Conservation (phyloP, 192 early-diverging fungal species). For the Oehlia diaphana region DNA sequence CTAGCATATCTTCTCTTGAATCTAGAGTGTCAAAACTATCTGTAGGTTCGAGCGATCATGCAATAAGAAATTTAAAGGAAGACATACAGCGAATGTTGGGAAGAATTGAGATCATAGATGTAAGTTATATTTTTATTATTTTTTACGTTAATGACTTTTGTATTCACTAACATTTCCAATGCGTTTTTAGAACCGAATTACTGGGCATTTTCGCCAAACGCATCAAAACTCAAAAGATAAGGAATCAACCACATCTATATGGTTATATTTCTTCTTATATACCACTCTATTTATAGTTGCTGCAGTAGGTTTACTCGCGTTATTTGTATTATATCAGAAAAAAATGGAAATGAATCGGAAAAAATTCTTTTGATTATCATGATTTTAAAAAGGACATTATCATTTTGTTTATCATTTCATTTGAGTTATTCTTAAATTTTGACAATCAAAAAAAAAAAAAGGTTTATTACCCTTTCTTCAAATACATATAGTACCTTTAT, state of each 20-base stretch:
- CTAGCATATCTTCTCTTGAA: background rate
- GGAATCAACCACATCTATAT: background rate
- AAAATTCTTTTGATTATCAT: slow-evolving; percentile 17
- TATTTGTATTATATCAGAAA: background rate
- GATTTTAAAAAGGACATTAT: background rate
- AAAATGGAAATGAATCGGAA: slow-evolving; percentile 1
- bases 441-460: too few relatives aligned
- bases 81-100: background rate
- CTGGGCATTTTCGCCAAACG: slow-evolving; percentile 4
- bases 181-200: background rate
- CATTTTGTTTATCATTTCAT: background rate
- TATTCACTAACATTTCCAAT: background rate
- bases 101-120: slow-evolving; percentile 6
- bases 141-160: background rate
- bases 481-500: too few relatives aligned
- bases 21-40: background rate
- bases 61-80: background rate
- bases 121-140: background rate
- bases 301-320: background rate
- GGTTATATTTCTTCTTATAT: background rate
- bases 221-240: background rate
- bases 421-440: background rate
- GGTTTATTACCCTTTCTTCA: too few relatives aligned
- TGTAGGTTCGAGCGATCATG: background rate
- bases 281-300: background rate